Evolutionary conservation across 495 filamentous ascomycete species (phyloP), one percentile per base, ranked within the genome.

Genomic region (Barbatosphaeria neglecta): DNA sequence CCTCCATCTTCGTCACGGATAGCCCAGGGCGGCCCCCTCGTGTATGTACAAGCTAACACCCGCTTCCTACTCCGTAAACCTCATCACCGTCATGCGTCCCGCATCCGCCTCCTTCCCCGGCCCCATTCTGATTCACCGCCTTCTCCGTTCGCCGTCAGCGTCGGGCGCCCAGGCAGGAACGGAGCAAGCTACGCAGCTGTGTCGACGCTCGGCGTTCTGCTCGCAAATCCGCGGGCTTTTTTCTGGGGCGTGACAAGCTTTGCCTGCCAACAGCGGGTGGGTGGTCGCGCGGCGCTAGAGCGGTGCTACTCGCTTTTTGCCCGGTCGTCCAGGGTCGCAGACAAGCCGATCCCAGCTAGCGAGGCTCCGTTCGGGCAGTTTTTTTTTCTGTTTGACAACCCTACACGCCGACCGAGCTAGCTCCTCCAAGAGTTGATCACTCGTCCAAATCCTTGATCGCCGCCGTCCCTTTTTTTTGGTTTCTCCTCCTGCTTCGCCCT

Each of bases 191-290:
- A n/a, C n/a, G n/a, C n/a, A n/a, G n/a, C n/a, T n/a, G 31, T n/a
- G 9, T 10, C 9, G 44, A 38, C 38, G 27, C 31, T 45, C 44
- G 44, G 15, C 44, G 44, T 31, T 45, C 44, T 23, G 24, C 24
- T n/a, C 44, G 25, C 18, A 24, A 22, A 42, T 37, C 23, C 18
- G n/a, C n/a, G n/a, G n/a, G n/a, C n/a, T n/a, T n/a, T n/a, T n/a
- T n/a, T n/a, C n/a, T n/a, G n/a, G n/a, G 44, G 24, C 19, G 27
- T 37, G 33, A 33, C 23, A 33, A 45, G 33, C 28, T 38, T 22
- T 22, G 27, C 27, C 16, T 20, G 31, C 27, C 16, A n/a, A 37
- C 27, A 37, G n/a, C n/a, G 10, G 19, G 25, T n/a, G 18, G n/a
- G n/a, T n/a, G n/a, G n/a, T n/a, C n/a, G 11, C 9, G 17, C 16